These are phyloP conservation scores for Camelina laxa DNA, from an alignment of 345 rosid species.

Conservation along the genomic window DNA sequence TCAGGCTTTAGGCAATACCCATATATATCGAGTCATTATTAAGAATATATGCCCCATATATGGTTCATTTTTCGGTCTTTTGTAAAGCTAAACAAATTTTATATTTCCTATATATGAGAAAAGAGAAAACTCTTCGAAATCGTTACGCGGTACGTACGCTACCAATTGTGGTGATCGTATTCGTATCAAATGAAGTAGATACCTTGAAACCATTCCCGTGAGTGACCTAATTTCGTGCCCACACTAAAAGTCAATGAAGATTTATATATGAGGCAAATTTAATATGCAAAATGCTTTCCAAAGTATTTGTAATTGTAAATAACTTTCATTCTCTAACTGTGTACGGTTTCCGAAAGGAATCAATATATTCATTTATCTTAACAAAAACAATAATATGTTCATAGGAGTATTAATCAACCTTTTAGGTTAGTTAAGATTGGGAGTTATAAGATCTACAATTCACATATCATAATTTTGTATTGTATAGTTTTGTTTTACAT, in stretches of 20 bases:
- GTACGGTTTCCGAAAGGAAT: neutral
- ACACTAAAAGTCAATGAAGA: conserved; percentile 38
- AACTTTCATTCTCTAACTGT: neutral
- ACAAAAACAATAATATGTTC: neutral
- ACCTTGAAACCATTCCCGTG: conserved; percentile 26
- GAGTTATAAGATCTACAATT: neutral
- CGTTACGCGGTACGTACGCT: conserved; percentile 40
- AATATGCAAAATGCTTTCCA: conserved; percentile 31
- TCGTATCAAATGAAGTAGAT: conserved; percentile 33
- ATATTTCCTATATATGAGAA: conserved; percentile 1
- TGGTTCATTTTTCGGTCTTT: neutral
- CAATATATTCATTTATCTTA: neutral
- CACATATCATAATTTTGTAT: neutral
- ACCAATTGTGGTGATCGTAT: conserved; percentile 33
- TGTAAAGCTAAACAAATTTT: conserved; percentile 9
- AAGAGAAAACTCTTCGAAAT: conserved; percentile 11
- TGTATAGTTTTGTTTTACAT: neutral
- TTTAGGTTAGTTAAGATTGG: neutral
- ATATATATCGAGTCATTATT: neutral
- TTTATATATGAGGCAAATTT: neutral
- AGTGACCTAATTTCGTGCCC: conserved; percentile 34
- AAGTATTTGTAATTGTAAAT: conserved; percentile 20
- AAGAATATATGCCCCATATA: neutral
- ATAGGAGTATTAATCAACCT: neutral
- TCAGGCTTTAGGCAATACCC: neutral